Evolutionary conservation across 176 grass and related monocot genomes (phyloP), one percentile per base, ranked within the genome.

Genomic region (Avena atlantica): DNA sequence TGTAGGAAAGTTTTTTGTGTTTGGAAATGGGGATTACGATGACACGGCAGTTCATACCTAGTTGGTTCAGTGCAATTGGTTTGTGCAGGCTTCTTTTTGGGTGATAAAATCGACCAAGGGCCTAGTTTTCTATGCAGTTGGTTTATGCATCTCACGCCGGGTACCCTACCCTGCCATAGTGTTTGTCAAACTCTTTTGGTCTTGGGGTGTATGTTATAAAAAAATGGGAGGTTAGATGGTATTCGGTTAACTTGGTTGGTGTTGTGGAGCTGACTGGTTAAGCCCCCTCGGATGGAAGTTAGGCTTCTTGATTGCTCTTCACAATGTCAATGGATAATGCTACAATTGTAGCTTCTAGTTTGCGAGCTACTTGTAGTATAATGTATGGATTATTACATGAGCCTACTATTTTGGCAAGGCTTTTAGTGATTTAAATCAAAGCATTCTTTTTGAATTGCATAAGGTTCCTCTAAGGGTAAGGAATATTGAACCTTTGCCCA

Each of bases 81-180:
- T 34, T 34, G 31, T 34, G 31, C 31, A 34, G 31, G 31, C 31
- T 34, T 34, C 31, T 34, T 34, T 34, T 34, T 34, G 31, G 31
- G 31, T 3, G 31, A 34, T 34, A 34, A 34, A 34, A 34, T 34
- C 3, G 3, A 34, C 31, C 31, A 3, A 34, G 31, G 31, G 31
- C 48, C 70, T 11, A 27, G 23, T 15, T 75, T 13, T 17, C 13
- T 9, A 0, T 50, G 21, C 21, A 20, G 8, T 49, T 81, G 2
- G 2, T 61, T 80, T 47, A 10, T 44, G 0, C 3, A 49, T 14
- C 1, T 2, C 20, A 2, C 12, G 0, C 6, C 0, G 0, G 0
- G 21, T 34, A 40, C 2, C 20, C 8, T 84, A 71, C 17, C 9
- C 29, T 21, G 9, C 9, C 6, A 6, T 29, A 49, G 21, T 16